Evolutionary conservation across 495 filamentous ascomycete species (phyloP), one percentile per base, ranked within the genome.

Genomic region (Neurospora sp.): DNA sequence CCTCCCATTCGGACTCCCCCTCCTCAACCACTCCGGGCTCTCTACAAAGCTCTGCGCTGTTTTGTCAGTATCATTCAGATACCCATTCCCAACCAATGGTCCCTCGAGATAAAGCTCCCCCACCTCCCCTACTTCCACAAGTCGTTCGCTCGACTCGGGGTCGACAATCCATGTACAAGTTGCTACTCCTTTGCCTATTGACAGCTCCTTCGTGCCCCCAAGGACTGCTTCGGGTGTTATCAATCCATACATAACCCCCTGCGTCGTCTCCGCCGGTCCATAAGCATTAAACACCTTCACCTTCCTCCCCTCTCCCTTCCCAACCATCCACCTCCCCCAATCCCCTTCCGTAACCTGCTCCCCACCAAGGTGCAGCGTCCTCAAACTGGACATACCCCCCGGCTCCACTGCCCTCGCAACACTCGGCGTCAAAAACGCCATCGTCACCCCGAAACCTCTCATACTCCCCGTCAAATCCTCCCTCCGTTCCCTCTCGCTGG

Each of bases 71-170:
- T 89, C 83, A 69, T 92, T 92, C 44, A 93, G 84, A 73, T 96
- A 96, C 2, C 92, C 93, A 72, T 89, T 27, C 0, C 73, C 78
- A 3, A 87, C 61, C 3, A 79, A 70, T 0, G 84, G 81, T 0
- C 93, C 93, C 35, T 90, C 90, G 35, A 96, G 86, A 74, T 90
- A 90, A 8, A 97, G 86, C 77, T 97, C 93, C 7, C 93, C 93
- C 38, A 92, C 82, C 12, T 86, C 87, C 3, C 93, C 93, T 12
- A 90, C 84, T 14, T 92, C 80, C 6, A 90, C 87, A 3, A 91
- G 87, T 1, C 81, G 12, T 86, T 88, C 6, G 81, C 85, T 68
- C 87, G 90, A 12, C 77, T 79, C 22, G 89, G 83, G 70, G 90
- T 91, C 80, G 83, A 93, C 41, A 85, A 90, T 22, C 90, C 90